A percentile compares a stretch with the other conserved stretches of the same genome.
phyloP scores from a whole-genome alignment of 106 monocot species.

The Narthecium ossifragum region DNA sequence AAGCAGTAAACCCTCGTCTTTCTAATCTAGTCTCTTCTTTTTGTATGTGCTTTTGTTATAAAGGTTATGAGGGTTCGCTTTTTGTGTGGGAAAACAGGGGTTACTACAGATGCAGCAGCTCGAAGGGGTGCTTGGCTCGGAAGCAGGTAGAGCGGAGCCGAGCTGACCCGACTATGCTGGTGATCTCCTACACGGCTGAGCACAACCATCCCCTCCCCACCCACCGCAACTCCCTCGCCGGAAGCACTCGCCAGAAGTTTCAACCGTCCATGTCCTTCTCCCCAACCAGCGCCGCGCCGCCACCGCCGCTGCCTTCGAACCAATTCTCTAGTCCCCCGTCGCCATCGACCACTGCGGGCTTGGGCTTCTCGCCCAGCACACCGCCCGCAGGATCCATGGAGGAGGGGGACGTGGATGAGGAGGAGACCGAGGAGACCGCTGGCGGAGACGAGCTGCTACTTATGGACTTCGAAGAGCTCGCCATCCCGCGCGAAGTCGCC shows the following conservation, averaged over 20 bases:
- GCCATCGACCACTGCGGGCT: neutral
- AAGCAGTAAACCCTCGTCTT: neutral
- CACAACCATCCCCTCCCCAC: conserved; percentile 53
- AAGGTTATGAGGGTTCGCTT: too few relatives aligned
- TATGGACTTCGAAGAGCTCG: neutral
- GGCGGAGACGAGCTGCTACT: conserved; percentile 11
- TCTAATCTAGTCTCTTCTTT: neutral
- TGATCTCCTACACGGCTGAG: conserved; percentile 56
- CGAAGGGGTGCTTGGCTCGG: conserved; percentile 4
- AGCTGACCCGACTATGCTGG: conserved; percentile 24
- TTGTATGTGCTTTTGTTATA: too few relatives aligned
- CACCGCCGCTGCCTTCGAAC: too few relatives aligned
- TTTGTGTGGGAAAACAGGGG: conserved; percentile 2
- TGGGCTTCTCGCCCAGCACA: conserved; percentile 12
- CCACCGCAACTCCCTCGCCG: conserved; percentile 83
- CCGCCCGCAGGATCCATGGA: conserved; percentile 7
- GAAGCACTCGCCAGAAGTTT: conserved; percentile 57
- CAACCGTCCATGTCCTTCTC: too few relatives aligned
- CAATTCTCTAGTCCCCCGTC: conserved; percentile 12
- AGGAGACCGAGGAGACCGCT: neutral
- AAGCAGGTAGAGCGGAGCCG: conserved; percentile 50
- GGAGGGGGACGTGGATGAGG: conserved; percentile 7
- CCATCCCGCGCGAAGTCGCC: too few relatives aligned
- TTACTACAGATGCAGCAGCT: conserved; percentile 11
- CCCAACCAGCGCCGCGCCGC: too few relatives aligned